Evolutionary conservation across 2,329 filamentous ascomycete species (phyloP).

Genomic region (Fusarium sp.): DNA sequence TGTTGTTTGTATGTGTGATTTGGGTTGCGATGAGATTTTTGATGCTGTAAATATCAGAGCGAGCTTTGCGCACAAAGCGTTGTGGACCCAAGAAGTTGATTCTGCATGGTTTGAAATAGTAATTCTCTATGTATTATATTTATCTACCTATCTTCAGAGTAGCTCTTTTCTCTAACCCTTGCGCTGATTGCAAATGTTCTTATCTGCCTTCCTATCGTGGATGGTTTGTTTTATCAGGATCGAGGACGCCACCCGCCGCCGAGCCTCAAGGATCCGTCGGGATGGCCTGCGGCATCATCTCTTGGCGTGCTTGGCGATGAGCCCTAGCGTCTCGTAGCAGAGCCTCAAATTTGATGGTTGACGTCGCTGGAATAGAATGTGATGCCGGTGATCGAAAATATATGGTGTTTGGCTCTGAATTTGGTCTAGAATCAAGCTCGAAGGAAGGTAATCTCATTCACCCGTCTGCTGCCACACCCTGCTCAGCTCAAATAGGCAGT

Average conservation of each 20-base stretch:
- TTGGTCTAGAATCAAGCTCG: neutral
- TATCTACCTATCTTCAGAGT: neutral
- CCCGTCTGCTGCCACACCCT: neutral
- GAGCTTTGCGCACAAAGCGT: too few relatives aligned
- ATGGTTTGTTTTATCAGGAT: neutral
- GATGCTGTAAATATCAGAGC: too few relatives aligned
- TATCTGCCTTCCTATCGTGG: neutral
- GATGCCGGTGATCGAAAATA: neutral
- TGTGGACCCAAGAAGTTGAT: too few relatives aligned
- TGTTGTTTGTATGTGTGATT: too few relatives aligned
- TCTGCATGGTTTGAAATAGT: too few relatives aligned
- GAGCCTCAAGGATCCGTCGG: neutral
- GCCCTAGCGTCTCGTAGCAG: neutral
- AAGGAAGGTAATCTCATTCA: neutral
- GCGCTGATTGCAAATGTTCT: neutral
- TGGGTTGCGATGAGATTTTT: too few relatives aligned
- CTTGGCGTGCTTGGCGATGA: slow-evolving; percentile 6
- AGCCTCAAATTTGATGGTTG: neutral
- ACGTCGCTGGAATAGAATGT: neutral
- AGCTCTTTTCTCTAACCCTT: neutral
- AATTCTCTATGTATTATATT: too few relatives aligned
- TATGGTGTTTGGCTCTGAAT: neutral
- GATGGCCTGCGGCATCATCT: neutral
- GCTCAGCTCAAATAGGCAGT: neutral
- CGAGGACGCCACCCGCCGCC: neutral